Percentiles rank a stretch among this genome's conserved stretches.
Conservation (phyloP, 148 eudicot genomes). For the Salicornia ramosissima region DNA sequence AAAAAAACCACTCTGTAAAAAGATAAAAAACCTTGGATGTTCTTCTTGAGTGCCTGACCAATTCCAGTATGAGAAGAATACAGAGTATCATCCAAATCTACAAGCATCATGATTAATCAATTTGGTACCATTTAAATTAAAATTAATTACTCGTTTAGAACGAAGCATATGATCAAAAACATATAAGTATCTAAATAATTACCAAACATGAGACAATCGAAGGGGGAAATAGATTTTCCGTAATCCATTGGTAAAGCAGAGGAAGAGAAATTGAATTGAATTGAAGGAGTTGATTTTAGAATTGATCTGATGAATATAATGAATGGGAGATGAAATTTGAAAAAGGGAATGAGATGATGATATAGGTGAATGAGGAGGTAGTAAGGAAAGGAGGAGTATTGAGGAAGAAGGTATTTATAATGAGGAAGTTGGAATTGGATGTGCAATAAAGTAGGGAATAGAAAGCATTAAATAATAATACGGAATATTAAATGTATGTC, state of each 20-base stretch:
- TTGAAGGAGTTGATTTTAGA: too few relatives aligned
- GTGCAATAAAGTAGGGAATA: not conserved
- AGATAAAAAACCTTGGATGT: slow-evolving; percentile 64
- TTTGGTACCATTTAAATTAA: too few relatives aligned
- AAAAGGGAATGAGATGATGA: not conserved
- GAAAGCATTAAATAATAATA: not conserved
- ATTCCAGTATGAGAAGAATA: slow-evolving; percentile 64
- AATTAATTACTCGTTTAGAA: too few relatives aligned
- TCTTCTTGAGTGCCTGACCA: slow-evolving; percentile 46
- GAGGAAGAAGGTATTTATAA: slow-evolving; percentile 28
- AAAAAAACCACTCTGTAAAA: too few relatives aligned
- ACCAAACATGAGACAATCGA: slow-evolving; percentile 63
- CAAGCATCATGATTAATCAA: not conserved
- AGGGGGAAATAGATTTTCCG: slow-evolving; percentile 45
- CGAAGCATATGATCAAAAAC: too few relatives aligned
- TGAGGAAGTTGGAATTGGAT: not conserved
- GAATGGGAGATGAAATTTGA: not conserved
- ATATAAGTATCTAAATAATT: not conserved
- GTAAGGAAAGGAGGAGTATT: too few relatives aligned
- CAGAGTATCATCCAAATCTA: slow-evolving; percentile 98
- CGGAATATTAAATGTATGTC: not conserved
- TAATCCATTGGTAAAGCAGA: slow-evolving; percentile 38
- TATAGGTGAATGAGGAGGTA: too few relatives aligned
- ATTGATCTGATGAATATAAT: too few relatives aligned
- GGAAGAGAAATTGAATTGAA: too few relatives aligned